A percentile compares a stretch with the other conserved stretches of the same genome.
Evolutionary conservation across 73 alveolate species (phyloP).

Genomic region (Paramecium sexaurelia): DNA sequence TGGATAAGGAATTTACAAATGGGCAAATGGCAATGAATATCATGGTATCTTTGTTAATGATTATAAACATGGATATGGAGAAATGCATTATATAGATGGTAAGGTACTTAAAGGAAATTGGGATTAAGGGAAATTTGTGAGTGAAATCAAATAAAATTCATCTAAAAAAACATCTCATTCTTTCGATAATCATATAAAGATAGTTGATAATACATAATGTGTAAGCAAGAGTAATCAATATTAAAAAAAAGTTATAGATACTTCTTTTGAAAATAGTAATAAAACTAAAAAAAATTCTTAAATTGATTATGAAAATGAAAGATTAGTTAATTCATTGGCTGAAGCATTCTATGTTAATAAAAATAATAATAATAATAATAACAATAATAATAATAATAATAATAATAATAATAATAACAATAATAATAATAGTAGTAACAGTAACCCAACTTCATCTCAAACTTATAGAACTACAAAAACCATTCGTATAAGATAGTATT

Average conservation of each 20-base stretch:
- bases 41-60: constrained; percentile 47
- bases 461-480: constrained; percentile 23
- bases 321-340: neutral
- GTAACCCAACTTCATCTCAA: neutral
- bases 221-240: neutral
- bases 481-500: neutral
- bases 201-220: neutral
- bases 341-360: neutral
- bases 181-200: neutral
- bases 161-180: neutral
- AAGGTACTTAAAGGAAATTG: constrained; percentile 51
- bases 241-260: neutral
- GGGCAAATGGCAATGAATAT: constrained; percentile 65
- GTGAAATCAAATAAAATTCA: neutral
- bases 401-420: neutral
- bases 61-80: constrained; percentile 66
- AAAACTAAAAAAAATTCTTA: neutral
- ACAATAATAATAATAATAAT: neutral
- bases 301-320: neutral
- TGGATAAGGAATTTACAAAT: constrained; percentile 65
- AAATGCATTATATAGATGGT: constrained; percentile 67
- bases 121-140: constrained; percentile 52
- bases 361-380: neutral
- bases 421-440: neutral
- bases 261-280: neutral